Conservation (phyloP, 441 rosid genomes). For the Adansonia rubrostipa region DNA sequence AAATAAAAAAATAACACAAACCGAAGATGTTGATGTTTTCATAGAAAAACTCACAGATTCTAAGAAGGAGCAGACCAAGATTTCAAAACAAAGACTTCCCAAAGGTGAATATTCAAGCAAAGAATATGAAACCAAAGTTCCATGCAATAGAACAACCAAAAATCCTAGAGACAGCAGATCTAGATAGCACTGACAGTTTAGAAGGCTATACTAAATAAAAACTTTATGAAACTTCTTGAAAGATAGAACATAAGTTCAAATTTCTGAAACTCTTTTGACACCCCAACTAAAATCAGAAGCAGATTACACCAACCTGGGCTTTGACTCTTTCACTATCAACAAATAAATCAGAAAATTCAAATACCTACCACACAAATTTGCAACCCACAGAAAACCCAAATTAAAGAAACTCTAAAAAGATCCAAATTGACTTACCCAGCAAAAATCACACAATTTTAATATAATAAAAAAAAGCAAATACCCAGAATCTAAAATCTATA, state of each 20-base stretch:
- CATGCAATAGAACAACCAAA: background rate
- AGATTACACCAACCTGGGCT: background rate
- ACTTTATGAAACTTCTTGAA: background rate
- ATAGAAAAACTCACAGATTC: background rate
- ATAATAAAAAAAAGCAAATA: conserved; percentile 20
- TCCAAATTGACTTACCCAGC: conserved; percentile 14
- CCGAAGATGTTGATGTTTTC: background rate
- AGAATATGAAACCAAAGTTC: background rate
- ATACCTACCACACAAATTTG: background rate
- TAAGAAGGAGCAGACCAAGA: background rate
- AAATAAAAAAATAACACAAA: conserved; percentile 9
- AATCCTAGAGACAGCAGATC: conserved; percentile 17
- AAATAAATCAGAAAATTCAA: background rate
- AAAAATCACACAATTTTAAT: conserved; percentile 14
- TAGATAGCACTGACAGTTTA: conserved; percentile 4
- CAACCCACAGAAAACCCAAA: background rate
- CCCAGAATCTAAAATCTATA: conserved; percentile 27
- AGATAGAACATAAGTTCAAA: background rate
- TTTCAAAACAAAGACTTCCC: background rate
- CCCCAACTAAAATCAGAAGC: background rate
- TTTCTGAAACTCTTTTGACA: background rate
- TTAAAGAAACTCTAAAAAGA: conserved; percentile 2
- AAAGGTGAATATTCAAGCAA: background rate
- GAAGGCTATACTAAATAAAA: background rate
- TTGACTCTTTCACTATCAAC: background rate